phyloP scores from a whole-genome alignment of 495 filamentous ascomycete genomes.

The Penicillium lividum region DNA sequence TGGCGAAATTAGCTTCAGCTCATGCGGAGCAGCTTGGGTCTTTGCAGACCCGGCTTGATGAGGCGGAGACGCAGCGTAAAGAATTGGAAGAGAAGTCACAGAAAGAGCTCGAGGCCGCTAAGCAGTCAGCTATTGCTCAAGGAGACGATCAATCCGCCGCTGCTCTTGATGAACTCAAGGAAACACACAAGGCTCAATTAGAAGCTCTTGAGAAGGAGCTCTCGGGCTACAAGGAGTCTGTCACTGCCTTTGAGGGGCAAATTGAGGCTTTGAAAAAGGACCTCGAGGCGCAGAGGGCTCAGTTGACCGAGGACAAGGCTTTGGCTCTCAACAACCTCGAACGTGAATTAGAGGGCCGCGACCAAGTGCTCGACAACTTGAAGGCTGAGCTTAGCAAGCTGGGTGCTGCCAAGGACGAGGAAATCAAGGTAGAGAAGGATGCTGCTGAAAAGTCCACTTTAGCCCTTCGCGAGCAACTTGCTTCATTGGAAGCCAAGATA shows the following conservation, averaged over 20 bases:
- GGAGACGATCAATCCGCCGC: constrained; percentile 38
- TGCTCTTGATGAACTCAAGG: constrained; percentile 43
- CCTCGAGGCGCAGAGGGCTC: constrained; percentile 36
- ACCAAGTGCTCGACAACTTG: constrained; percentile 46
- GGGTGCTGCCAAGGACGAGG: constrained; percentile 41
- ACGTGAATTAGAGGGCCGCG: constrained; percentile 43
- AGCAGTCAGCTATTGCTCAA: constrained; percentile 35
- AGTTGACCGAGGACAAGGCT: constrained; percentile 43
- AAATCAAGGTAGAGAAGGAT: constrained; percentile 44
- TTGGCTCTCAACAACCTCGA: constrained; percentile 38
- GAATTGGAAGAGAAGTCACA: constrained; percentile 43
- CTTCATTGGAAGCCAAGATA: constrained; percentile 42
- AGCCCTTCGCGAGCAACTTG: constrained; percentile 39
- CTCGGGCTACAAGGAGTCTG: constrained; percentile 37
- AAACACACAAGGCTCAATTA: constrained; percentile 39
- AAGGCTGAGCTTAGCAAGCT: constrained; percentile 45
- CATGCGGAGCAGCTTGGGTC: constrained; percentile 41
- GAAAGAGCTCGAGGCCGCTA: constrained; percentile 44
- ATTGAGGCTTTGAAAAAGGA: constrained; percentile 41
- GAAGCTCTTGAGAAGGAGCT: constrained; percentile 42
- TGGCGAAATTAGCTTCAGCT: constrained; percentile 36
- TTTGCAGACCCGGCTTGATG: constrained; percentile 39
- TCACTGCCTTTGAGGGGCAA: constrained; percentile 39
- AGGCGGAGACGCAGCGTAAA: constrained; percentile 42
- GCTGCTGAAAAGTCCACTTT: constrained; percentile 34